Evolutionary conservation across 140 eudicot species (phyloP).

Genomic region (Bidens hawaiensis): DNA sequence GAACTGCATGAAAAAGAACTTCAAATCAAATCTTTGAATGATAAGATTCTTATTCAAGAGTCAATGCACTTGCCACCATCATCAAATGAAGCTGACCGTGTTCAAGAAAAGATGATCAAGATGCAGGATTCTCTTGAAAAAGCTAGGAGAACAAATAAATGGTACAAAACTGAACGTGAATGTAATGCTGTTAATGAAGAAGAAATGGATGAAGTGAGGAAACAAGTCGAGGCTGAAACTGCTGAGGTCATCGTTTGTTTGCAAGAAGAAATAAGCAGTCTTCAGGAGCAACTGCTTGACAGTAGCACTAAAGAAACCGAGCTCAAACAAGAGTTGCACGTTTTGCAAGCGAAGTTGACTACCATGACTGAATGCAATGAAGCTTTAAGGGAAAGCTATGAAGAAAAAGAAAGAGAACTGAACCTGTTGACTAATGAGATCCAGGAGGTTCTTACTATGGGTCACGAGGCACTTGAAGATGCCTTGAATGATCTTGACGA

Average conservation of each 20-base stretch:
- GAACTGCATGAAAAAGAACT: too few species aligned
- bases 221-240: conserved; percentile 95
- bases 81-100: too few species aligned
- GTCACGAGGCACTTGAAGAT: conserved; percentile 62
- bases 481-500: conserved; percentile 46
- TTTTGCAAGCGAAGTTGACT: conserved; percentile 36
- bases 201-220: conserved; percentile 19
- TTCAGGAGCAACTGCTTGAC: conserved; percentile 64
- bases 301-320: conserved; percentile 52
- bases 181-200: too few species aligned
- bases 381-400: conserved; percentile 31
- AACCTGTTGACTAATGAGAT: conserved; percentile 53
- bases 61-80: too few species aligned
- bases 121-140: too few species aligned
- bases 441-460: conserved; percentile 57
- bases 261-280: conserved; percentile 74
- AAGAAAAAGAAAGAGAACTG: conserved; percentile 52
- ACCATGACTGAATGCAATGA: conserved; percentile 37
- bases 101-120: conserved; percentile 49
- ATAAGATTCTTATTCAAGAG: too few species aligned
- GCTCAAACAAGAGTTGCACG: conserved; percentile 32
- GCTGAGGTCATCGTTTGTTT: conserved; percentile 95
- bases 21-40: too few species aligned
- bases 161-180: too few species aligned
- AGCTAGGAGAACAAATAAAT: too few species aligned